Evolutionary conservation across 2,329 filamentous ascomycete genomes (phyloP).

Genomic region (Pseudogymnoascus sp.): DNA sequence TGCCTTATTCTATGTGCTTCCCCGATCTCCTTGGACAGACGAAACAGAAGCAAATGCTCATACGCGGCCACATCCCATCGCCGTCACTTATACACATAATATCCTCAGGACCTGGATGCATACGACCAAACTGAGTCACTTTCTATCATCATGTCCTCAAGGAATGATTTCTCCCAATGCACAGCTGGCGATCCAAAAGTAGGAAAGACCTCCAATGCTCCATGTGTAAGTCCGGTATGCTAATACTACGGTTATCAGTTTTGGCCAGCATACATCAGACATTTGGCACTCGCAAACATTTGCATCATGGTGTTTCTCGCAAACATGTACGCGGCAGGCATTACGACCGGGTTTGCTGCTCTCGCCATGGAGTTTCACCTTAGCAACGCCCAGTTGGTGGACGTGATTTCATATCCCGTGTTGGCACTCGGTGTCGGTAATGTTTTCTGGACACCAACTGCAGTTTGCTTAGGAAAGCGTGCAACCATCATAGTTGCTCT

Average conservation of each 20-base stretch:
- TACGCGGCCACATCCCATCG: not conserved
- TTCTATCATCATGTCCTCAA: not conserved
- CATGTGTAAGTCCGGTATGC: not conserved
- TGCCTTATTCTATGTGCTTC: not conserved
- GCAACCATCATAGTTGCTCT: constrained; percentile 29
- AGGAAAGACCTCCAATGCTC: not conserved
- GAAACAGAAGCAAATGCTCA: not conserved
- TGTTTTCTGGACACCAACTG: constrained; percentile 9
- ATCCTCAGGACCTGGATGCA: not conserved
- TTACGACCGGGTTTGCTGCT: constrained; percentile 18
- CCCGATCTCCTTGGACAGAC: not conserved
- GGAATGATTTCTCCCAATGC: not conserved
- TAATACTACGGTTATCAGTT: constrained; percentile 12
- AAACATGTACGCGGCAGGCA: constrained; percentile 14
- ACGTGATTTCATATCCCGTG: constrained; percentile 19
- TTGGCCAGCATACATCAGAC: constrained; percentile 20
- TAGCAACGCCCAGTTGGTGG: constrained; percentile 14
- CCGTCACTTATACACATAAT: not conserved
- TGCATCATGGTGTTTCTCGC: constrained; percentile 20
- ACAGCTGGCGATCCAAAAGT: constrained; percentile 19
- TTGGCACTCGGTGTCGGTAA: constrained; percentile 18
- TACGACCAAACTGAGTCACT: not conserved
- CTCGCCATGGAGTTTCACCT: constrained; percentile 19
- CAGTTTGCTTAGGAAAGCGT: constrained; percentile 31
- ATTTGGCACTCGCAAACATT: constrained; percentile 17